Percentiles rank a stretch among this genome's conserved stretches.
Conservation (phyloP, 352 stramenopile genomes). For the Phytophthora sp. region DNA sequence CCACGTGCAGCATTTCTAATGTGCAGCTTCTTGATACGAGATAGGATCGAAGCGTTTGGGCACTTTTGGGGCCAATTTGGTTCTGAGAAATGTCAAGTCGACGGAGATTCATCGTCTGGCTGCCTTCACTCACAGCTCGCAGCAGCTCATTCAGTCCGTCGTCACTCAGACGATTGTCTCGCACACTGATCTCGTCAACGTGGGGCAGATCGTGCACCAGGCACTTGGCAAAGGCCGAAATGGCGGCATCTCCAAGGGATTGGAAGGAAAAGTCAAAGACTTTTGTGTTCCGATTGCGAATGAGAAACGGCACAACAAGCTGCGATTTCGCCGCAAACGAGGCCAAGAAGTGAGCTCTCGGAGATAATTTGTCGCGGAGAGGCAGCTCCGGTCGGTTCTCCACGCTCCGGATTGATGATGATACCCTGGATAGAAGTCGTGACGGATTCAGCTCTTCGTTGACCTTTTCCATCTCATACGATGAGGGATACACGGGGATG, state of each 20-base stretch:
- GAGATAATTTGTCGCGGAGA: conserved; percentile 58
- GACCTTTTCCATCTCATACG: conserved; percentile 48
- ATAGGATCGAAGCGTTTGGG: conserved; percentile 62
- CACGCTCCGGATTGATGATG: conserved; percentile 10
- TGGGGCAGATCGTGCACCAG: conserved; percentile 61
- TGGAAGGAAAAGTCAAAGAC: conserved; percentile 87
- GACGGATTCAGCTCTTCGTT: conserved; percentile 35
- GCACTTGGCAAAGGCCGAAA: conserved; percentile 68
- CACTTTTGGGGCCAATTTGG: conserved; percentile 63
- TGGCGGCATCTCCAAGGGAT: conserved; percentile 73
- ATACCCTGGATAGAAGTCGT: conserved; percentile 7
- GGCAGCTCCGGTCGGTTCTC: conserved; percentile 28
- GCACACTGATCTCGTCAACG: conserved; percentile 83
- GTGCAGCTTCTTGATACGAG: conserved; percentile 64
- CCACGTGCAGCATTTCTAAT: conserved; percentile 69
- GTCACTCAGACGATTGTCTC: conserved; percentile 89
- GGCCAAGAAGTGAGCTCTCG: conserved; percentile 68
- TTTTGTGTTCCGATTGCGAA: conserved; percentile 66
- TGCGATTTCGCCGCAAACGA: conserved; percentile 53
- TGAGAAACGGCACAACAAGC: conserved; percentile 67
- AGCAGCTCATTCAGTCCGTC: conserved; percentile 67
- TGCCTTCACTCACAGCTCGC: conserved; percentile 57
- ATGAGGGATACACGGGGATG: conserved; percentile 52
- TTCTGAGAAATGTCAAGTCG: conserved; percentile 79
- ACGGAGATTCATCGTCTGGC: conserved; percentile 53